Base-by-base conservation (phyloP, 2,329 filamentous ascomycete species). In the Didymella segeticola region DNA sequence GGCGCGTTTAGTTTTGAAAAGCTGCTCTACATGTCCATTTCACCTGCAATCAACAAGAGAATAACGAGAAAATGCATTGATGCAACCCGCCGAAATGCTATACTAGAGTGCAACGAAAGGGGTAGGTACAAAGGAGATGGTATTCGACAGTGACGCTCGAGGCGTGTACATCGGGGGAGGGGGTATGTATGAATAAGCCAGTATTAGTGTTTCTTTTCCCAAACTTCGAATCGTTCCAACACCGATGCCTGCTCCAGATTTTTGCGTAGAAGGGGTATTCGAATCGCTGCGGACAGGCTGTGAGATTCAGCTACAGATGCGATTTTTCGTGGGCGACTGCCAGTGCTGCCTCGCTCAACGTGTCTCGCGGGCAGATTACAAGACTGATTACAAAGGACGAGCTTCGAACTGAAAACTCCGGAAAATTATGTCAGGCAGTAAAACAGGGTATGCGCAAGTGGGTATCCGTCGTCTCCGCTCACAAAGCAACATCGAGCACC, bases 401-500 rank as follows among this genome's bases (percentile, higher is more conserved):
- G 62, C 64, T 66, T 58, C 48, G 57, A 62, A 66, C 57, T 54
- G 58, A 66, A 54, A 53, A 48, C 47, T 51, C 42, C 47, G 48
- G 43, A 56, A 56, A 46, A 41, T 43, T 60, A 65, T 65, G 56
- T 62, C 56, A 58, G 58, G 48, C 57, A 55, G 43, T 60, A 62
- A 57, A 61, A 60, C 57, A 62, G 57, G 58, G 59, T 62, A 61
- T 65, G 61, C 58, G 61, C 63, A 60, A 47, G 58, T n/a, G 53
- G 57, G 59, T 68, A 64, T 66, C 60, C 53, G 36, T 64, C 49
- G 51, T 58, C 53, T 51, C 58, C 58, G 60, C 67, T 78, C 80
- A 89, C 75, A 89, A 78, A 56, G 84, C 79, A 69, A 98, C 93
- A 80, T 99, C 95, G 69, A 99, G 88, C 68, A 99, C 95, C 70